Evolutionary conservation across 176 grass and related monocot species (phyloP).

Genomic region (Urochloa ruziziensis): DNA sequence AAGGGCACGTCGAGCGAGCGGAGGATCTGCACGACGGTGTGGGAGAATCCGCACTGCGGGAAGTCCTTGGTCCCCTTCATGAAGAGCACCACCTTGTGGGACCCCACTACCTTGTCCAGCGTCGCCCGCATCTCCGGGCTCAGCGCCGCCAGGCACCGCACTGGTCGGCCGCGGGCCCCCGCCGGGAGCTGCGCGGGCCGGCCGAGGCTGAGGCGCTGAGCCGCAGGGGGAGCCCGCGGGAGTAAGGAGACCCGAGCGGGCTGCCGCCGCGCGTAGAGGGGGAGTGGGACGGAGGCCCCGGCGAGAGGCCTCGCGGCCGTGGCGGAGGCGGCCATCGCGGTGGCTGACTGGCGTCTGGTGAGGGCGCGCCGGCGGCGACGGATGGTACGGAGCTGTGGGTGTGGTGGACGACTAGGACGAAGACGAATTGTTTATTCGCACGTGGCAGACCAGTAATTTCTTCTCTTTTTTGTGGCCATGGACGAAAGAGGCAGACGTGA

Average conservation of each 20-base stretch:
- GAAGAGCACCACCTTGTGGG: constrained; percentile 83
- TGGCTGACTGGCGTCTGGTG: constrained; percentile 12
- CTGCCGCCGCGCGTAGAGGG: neutral
- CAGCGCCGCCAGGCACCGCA: constrained; percentile 58
- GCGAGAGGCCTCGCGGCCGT: neutral
- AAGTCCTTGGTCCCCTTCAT: constrained; percentile 98
- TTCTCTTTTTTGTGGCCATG: neutral
- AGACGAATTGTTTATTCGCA: neutral
- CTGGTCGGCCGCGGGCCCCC: constrained; percentile 14
- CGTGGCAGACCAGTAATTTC: constrained; percentile 12
- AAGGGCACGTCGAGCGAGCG: constrained; percentile 86
- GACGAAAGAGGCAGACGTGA: neutral
- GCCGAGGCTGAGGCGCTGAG: constrained; percentile 5
- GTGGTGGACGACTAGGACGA: neutral
- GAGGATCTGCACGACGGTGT: constrained; percentile 90
- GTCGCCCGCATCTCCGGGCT: constrained; percentile 65
- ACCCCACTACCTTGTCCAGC: constrained; percentile 77
- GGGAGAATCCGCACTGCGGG: constrained; percentile 95
- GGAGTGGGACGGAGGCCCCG: neutral
- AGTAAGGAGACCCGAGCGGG: neutral
- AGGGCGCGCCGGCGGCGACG: constrained; percentile 34
- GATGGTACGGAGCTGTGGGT: neutral
- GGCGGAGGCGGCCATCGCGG: constrained; percentile 47
- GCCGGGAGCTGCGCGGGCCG: neutral
- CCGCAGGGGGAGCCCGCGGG: neutral